Evolutionary conservation across 371 early-diverging fungal species (phyloP).

Genomic region (Haplosporangium sp.): DNA sequence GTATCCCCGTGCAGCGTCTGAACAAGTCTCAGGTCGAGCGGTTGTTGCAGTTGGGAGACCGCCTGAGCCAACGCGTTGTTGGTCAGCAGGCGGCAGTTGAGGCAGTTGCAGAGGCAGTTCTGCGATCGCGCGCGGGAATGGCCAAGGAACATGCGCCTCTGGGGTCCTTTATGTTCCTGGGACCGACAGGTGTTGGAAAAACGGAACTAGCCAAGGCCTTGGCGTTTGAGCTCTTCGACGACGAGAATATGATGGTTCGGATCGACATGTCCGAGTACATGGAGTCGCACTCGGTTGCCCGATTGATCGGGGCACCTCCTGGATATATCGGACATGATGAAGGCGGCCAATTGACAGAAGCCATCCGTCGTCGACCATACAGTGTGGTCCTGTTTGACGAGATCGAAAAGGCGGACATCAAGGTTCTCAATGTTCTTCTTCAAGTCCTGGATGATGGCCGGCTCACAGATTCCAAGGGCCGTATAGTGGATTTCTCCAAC

Average conservation of each 20-base stretch:
- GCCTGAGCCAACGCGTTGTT: constrained; percentile 78
- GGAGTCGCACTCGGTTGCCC: constrained; percentile 76
- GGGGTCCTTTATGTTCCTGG: constrained; percentile 92
- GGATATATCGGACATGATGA: constrained; percentile 88
- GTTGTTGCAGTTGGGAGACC: constrained; percentile 81
- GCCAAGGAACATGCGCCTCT: constrained; percentile 71
- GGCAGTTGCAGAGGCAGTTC: constrained; percentile 86
- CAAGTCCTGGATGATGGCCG: constrained; percentile 94
- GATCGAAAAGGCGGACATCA: constrained; percentile 90
- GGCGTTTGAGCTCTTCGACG: constrained; percentile 89
- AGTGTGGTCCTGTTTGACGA: constrained; percentile 95
- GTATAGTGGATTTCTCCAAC: constrained; percentile 91
- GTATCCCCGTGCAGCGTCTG: constrained; percentile 87
- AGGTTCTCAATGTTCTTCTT: constrained; percentile 79
- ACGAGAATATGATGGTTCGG: constrained; percentile 87
- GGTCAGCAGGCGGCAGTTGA: constrained; percentile 88
- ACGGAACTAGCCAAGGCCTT: constrained; percentile 94
- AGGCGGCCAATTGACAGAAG: constrained; percentile 93
- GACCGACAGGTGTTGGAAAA: constrained; percentile 93
- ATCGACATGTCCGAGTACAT: constrained; percentile 96
- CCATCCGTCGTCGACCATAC: constrained; percentile 89
- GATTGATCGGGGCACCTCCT: constrained; percentile 92
- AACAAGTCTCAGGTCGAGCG: constrained; percentile 85
- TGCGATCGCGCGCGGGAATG: constrained; percentile 58
- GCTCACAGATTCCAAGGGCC: constrained; percentile 88